phyloP scores from a whole-genome alignment of 2,329 filamentous ascomycete genomes.

The Ceratocystiopsis sp. region DNA sequence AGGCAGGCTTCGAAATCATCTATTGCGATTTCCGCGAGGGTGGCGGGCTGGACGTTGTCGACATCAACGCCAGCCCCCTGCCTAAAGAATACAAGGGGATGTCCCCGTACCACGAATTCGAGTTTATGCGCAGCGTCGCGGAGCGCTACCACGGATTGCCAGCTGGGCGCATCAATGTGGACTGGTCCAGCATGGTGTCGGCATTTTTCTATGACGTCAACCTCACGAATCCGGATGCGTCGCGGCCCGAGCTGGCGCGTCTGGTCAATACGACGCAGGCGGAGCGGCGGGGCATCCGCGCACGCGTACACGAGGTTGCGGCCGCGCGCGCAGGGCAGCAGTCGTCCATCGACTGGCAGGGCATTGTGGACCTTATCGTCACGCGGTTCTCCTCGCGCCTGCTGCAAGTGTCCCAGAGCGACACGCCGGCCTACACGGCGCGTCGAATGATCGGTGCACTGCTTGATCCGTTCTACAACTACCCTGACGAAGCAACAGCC shows the following conservation, averaged over 20 bases:
- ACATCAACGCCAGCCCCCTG: constrained; percentile 9
- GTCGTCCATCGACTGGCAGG: constrained; percentile 44
- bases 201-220: constrained; percentile 34
- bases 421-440: constrained; percentile 13
- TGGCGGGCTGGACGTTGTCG: constrained; percentile 21
- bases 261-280: constrained; percentile 8
- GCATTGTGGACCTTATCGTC: constrained; percentile 47
- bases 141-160: constrained; percentile 30
- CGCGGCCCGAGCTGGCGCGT: constrained; percentile 12
- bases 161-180: constrained; percentile 22
- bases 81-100: constrained; percentile 7
- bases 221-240: constrained; percentile 23
- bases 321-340: constrained; percentile 10
- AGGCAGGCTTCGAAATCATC: constrained; percentile 55
- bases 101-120: constrained; percentile 5
- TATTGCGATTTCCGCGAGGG: constrained; percentile 40
- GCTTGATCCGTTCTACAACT: constrained; percentile 25
- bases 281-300: constrained; percentile 16
- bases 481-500: constrained; percentile 16
- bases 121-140: constrained; percentile 23
- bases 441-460: constrained; percentile 17
- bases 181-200: constrained; percentile 34
- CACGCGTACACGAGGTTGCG: constrained; percentile 12
- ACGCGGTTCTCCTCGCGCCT: constrained; percentile 42
- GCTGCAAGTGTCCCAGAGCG: constrained; percentile 17